Evolutionary conservation across 495 filamentous ascomycete species (phyloP).

Genomic region (Neurospora sublineolata): DNA sequence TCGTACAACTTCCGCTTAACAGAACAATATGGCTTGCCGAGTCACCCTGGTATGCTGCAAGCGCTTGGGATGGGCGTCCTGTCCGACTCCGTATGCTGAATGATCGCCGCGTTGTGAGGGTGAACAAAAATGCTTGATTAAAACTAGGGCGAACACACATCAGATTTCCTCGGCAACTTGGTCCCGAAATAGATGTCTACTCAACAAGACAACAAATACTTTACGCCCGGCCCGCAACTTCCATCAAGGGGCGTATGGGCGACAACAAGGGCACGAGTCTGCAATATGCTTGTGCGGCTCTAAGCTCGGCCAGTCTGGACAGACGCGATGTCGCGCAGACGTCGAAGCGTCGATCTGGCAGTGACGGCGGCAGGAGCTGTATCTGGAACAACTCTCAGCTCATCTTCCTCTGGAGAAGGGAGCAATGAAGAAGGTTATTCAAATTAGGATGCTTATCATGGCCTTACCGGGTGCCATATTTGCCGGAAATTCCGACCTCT

Average conservation of each 20-base stretch:
- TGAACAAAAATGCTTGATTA: neutral
- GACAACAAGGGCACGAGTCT: neutral
- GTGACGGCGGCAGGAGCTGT: conserved; percentile 85
- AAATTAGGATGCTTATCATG: neutral
- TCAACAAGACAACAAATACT: neutral
- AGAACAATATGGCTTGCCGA: neutral
- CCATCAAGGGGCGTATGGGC: neutral
- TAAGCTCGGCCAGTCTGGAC: neutral
- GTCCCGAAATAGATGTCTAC: neutral
- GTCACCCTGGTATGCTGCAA: neutral
- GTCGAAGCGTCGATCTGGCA: conserved; percentile 81
- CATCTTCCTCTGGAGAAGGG: neutral
- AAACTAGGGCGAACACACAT: neutral
- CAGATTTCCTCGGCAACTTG: neutral
- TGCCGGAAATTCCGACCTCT: conserved; percentile 15
- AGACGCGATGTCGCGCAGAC: conserved; percentile 70
- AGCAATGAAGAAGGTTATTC: neutral
- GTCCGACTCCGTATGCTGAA: neutral
- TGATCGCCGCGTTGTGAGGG: neutral
- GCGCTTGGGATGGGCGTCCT: neutral
- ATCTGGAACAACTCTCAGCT: conserved; percentile 34
- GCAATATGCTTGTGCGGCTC: neutral
- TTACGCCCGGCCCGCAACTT: neutral
- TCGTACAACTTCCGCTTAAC: neutral
- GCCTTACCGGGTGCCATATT: conserved; percentile 7